Evolutionary conservation across 306 rosid species (phyloP).

Genomic region (Alnus rubra): DNA sequence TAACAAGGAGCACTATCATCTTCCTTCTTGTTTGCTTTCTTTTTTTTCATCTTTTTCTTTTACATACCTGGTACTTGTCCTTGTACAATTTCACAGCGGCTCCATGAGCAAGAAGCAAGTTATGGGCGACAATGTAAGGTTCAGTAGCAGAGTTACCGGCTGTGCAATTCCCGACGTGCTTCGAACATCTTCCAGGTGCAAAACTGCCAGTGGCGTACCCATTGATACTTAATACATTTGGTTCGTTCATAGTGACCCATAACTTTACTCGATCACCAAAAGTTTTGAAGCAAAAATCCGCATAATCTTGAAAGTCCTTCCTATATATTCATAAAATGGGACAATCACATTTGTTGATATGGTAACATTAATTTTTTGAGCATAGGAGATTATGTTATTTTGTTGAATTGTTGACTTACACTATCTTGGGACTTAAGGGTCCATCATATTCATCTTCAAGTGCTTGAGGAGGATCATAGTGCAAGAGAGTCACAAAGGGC

Average conservation of each 20-base stretch:
- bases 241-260: conserved; percentile 50
- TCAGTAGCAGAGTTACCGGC: conserved; percentile 45
- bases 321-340: background rate
- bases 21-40: no score
- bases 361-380: no score
- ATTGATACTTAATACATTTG: conserved; percentile 14
- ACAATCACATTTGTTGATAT: no score
- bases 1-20: no score
- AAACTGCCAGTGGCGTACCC: conserved; percentile 32
- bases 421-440: conserved; percentile 28
- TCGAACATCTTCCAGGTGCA: conserved; percentile 52
- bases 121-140: conserved; percentile 43
- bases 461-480: conserved; percentile 45
- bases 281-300: conserved; percentile 40
- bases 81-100: conserved; percentile 34
- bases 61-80: conserved; percentile 35
- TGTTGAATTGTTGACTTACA: conserved; percentile 26
- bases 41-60: no score
- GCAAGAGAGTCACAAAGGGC: conserved; percentile 42
- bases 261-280: conserved; percentile 43
- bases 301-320: conserved; percentile 36
- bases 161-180: conserved; percentile 38
- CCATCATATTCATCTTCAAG: conserved; percentile 45
- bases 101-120: conserved; percentile 44
- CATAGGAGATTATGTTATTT: no score